Evolutionary conservation across 1,284 basidiomycete species (phyloP).

Genomic region (Termitomyces sp.): DNA sequence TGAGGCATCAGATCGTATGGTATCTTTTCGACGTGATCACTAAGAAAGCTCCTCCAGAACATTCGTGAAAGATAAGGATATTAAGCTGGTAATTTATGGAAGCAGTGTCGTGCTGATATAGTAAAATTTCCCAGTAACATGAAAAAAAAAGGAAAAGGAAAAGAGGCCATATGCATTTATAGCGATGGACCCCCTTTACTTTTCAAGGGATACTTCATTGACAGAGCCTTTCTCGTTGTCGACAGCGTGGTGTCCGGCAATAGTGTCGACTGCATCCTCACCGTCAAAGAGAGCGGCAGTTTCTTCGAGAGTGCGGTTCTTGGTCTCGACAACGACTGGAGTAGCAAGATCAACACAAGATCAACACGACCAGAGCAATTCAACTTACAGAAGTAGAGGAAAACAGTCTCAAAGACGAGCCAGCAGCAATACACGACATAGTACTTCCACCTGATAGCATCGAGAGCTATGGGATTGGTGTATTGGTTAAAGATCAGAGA

Average conservation of each 20-base stretch:
- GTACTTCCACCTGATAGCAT: slow-evolving; percentile 59
- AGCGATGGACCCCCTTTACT: slow-evolving; percentile 6
- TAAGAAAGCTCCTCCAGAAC: background rate
- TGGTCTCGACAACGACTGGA: slow-evolving; percentile 61
- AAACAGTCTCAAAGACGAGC: slow-evolving; percentile 58
- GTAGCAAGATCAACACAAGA: background rate
- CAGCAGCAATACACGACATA: slow-evolving; percentile 66
- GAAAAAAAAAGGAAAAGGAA: background rate
- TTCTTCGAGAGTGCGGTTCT: slow-evolving; percentile 68
- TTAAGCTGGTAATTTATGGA: slow-evolving; percentile 1
- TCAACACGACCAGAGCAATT: background rate
- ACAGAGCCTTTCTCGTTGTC: slow-evolving; percentile 23
- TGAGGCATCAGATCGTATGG: slow-evolving; percentile 5
- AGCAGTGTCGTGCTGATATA: slow-evolving; percentile 6
- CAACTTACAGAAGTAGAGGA: slow-evolving; percentile 52
- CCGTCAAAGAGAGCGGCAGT: slow-evolving; percentile 73
- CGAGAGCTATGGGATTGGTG: slow-evolving; percentile 68
- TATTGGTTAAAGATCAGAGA: slow-evolving; percentile 79
- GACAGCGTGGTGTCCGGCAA: slow-evolving; percentile 26
- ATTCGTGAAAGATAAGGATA: slow-evolving; percentile 2
- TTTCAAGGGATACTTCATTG: slow-evolving; percentile 21
- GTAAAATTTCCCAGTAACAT: background rate
- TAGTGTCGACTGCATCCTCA: slow-evolving; percentile 41
- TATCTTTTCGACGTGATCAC: slow-evolving; percentile 2
- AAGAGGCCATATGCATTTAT: background rate